Conservation (phyloP, 352 stramenopile species). For the Pythium graminicola region DNA sequence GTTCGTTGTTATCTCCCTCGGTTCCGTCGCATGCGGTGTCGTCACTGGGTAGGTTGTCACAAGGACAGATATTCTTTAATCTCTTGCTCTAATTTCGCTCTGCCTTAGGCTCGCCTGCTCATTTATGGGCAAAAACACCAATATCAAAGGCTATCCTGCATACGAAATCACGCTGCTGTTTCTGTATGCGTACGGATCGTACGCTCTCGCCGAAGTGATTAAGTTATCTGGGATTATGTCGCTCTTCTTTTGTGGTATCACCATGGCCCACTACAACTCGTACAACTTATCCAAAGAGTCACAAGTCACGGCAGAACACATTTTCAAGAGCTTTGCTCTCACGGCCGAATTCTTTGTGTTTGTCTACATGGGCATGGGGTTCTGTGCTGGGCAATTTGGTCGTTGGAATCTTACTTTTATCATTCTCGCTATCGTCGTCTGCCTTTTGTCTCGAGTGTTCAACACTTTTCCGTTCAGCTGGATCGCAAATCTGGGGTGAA, state of each 20-base stretch:
- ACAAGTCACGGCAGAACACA: constrained; percentile 60
- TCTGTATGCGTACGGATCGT: constrained; percentile 62
- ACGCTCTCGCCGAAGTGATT: constrained; percentile 58
- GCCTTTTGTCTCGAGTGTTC: constrained; percentile 79
- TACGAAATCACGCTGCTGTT: constrained; percentile 76
- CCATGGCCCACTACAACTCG: constrained; percentile 79
- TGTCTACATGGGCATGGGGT: constrained; percentile 72
- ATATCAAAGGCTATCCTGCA: constrained; percentile 70
- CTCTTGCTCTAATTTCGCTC: not conserved
- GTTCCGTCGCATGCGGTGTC: constrained; percentile 70
- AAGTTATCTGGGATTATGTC: constrained; percentile 88
- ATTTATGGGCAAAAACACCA: constrained; percentile 68
- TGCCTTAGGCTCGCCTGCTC: constrained; percentile 60
- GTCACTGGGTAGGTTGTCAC: constrained; percentile 59
- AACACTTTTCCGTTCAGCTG: constrained; percentile 93
- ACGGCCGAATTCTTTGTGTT: constrained; percentile 74
- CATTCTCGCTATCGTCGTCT: constrained; percentile 82
- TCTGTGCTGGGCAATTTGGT: constrained; percentile 57
- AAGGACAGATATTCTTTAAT: not conserved
- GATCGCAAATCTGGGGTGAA: constrained; percentile 47
- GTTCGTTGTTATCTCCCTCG: constrained; percentile 74
- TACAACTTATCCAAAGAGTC: constrained; percentile 69
- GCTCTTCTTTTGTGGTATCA: constrained; percentile 88
- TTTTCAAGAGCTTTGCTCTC: constrained; percentile 71
- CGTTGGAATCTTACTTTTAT: constrained; percentile 85